Base-by-base conservation (phyloP, 495 filamentous ascomycete genomes). In the Tuber brumale region DNA sequence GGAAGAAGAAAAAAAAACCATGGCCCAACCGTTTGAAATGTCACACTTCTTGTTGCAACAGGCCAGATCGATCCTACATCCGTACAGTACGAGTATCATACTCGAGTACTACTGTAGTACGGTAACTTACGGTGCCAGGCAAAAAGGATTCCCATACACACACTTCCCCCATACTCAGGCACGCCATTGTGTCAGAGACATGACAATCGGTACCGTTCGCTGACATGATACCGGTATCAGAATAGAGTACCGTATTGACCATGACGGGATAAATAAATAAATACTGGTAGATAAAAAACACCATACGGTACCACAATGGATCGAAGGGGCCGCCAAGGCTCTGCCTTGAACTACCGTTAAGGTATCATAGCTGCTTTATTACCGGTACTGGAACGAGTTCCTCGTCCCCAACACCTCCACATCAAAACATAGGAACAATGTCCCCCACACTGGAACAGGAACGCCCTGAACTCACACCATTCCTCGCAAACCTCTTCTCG, bases 401-500 rank as follows among this genome's bases (percentile, higher is more conserved):
- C 35, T 37, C 8, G 23, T 19, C 16, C 44, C 31, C 44, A 51
- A 75, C 74, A 46, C 41, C 57, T 66, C 27, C 12, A 7, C 27
- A 23, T 44, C 71, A 57, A n/a, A 73, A 73, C 23, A 19, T 27
- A 43, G 46, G 41, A 42, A 80, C 71, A 77, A 48, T 79, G 31
- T 70, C 72, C 51, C n/a, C 27, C 27, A 8, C 37, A 7, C 72
- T 41, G 51, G 73, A 80, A 72, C 35, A 66, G 46, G 42, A 66
- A 45, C 69, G 61, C 37, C 74, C 16, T 10, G 27, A 39, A 8
- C 69, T 83, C 31, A 76, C 79, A 19, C 76, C 81, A 6, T 69
- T 77, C 57, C 31, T 72, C 27, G 82, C 82, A 23, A 80, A 75
- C 46, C 69, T 78, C 42, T 10, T 77, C 70, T 83, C 75, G 18